phyloP scores from a whole-genome alignment of 805 yeast species.

The Tetrapisispora nanseiensis region DNA sequence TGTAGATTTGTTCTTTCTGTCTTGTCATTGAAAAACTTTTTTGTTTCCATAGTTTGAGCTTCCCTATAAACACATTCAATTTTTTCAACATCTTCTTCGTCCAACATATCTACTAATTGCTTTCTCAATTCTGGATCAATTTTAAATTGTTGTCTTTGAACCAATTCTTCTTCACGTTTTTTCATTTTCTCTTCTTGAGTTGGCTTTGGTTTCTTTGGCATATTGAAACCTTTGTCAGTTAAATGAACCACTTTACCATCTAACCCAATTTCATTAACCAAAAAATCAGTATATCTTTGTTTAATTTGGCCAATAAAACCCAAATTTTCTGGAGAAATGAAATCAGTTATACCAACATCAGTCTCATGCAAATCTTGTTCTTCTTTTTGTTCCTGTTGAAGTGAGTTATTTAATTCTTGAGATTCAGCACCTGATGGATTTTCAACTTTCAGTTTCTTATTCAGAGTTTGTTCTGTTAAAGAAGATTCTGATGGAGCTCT shows the following conservation, averaged over 20 bases:
- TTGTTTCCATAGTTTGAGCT: conserved; percentile 51
- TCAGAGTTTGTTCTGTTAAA: neutral
- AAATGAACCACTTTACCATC: conserved; percentile 67
- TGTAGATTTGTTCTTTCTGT: conserved; percentile 70
- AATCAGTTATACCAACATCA: conserved; percentile 85
- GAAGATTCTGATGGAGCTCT: neutral
- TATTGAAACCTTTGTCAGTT: conserved; percentile 59
- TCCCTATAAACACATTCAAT: conserved; percentile 46
- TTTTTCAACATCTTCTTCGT: conserved; percentile 48
- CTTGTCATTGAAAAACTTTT: conserved; percentile 52
- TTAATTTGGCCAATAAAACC: conserved; percentile 78
- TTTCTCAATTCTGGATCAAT: conserved; percentile 38
- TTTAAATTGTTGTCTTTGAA: conserved; percentile 30
- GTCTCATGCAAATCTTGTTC: conserved; percentile 35
- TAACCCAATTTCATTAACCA: conserved; percentile 76
- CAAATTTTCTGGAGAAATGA: conserved; percentile 38
- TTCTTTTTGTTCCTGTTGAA: neutral
- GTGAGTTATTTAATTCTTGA: too few relatives aligned
- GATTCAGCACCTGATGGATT: conserved; percentile 25
- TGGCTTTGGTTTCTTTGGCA: conserved; percentile 40
- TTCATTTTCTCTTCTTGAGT: conserved; percentile 32
- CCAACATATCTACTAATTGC: conserved; percentile 44
- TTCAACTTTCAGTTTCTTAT: conserved; percentile 1
- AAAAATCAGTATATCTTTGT: conserved; percentile 85
- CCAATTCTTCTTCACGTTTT: conserved; percentile 24